Conservation (phyloP, 2,329 filamentous ascomycete species). For the Ploettnerulaceae sp. region DNA sequence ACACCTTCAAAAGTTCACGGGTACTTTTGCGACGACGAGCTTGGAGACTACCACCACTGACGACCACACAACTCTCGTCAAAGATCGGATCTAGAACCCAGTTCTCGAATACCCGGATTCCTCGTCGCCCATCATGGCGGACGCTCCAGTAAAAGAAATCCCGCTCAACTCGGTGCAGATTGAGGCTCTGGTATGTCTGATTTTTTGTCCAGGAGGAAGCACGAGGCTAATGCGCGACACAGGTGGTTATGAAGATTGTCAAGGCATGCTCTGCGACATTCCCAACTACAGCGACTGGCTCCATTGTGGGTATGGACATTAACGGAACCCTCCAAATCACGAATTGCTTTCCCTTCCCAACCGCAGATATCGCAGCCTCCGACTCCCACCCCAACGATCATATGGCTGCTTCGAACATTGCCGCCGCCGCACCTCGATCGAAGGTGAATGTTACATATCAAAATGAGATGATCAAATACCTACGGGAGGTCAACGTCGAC, state of each 20-base stretch:
- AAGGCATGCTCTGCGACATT: slow-evolving; percentile 88
- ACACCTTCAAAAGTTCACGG: neutral
- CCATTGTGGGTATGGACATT: slow-evolving; percentile 88
- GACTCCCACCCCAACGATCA: slow-evolving; percentile 69
- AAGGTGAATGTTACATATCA: slow-evolving; percentile 88
- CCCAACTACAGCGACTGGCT: slow-evolving; percentile 83
- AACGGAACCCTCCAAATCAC: slow-evolving; percentile 80
- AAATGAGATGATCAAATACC: slow-evolving; percentile 93
- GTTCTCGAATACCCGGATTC: too few species aligned
- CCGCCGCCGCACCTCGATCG: slow-evolving; percentile 83
- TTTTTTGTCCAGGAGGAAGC: slow-evolving; percentile 29
- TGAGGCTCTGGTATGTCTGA: slow-evolving; percentile 75
- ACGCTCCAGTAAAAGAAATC: slow-evolving; percentile 54
- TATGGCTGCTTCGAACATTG: slow-evolving; percentile 61
- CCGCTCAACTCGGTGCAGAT: slow-evolving; percentile 86
- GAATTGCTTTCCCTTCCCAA: slow-evolving; percentile 91
- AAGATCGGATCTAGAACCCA: neutral
- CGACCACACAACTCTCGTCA: neutral
- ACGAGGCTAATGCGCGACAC: slow-evolving; percentile 28
- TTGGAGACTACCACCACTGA: neutral
- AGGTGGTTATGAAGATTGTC: slow-evolving; percentile 97
- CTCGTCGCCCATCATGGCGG: slow-evolving; percentile 48
- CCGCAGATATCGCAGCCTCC: slow-evolving; percentile 63
- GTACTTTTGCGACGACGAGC: slow-evolving; percentile 4
- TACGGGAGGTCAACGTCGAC: slow-evolving; percentile 96